phyloP scores from a whole-genome alignment of 768 basidiomycete species.

The Rubroboletus pulcherrimus region DNA sequence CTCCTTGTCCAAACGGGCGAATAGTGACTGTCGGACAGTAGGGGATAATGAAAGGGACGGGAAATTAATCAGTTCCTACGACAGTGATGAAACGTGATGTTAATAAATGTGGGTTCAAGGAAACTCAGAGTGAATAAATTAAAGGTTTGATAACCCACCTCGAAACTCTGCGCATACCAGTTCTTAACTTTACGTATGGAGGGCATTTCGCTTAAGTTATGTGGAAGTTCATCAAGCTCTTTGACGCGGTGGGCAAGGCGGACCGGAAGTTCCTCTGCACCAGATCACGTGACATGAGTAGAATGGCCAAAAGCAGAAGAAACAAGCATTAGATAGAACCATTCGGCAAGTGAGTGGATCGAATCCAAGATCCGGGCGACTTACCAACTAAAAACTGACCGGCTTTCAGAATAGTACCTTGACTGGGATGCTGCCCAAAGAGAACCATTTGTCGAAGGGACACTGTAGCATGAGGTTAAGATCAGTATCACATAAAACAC shows the following conservation, averaged over 20 bases:
- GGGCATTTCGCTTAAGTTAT: conserved; percentile 15
- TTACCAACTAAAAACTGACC: conserved; percentile 16
- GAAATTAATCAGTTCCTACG: conserved; percentile 11
- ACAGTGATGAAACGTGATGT: not conserved
- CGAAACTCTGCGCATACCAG: conserved; percentile 18
- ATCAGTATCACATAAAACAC: conserved; percentile 7
- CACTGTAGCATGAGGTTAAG: not conserved
- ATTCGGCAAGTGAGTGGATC: not conserved
- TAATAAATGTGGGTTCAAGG: not conserved
- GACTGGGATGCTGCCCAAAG: conserved; percentile 18
- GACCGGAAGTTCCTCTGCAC: conserved; percentile 13
- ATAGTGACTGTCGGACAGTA: conserved; percentile 11
- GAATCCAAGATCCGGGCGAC: not conserved
- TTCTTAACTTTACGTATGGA: conserved; percentile 21
- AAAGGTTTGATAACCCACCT: conserved; percentile 2
- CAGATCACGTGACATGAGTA: not conserved
- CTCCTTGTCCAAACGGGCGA: conserved; percentile 8
- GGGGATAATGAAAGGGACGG: conserved; percentile 13
- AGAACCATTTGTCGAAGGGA: conserved; percentile 18
- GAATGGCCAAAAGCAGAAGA: not conserved
- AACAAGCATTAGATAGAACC: not conserved
- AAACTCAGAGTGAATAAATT: not conserved
- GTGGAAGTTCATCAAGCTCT: conserved; percentile 16
- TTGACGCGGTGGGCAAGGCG: conserved; percentile 18
- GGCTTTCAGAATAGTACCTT: conserved; percentile 16